phyloP scores from a whole-genome alignment of 2,329 filamentous ascomycete species.

The Hymenoscyphus scutula region DNA sequence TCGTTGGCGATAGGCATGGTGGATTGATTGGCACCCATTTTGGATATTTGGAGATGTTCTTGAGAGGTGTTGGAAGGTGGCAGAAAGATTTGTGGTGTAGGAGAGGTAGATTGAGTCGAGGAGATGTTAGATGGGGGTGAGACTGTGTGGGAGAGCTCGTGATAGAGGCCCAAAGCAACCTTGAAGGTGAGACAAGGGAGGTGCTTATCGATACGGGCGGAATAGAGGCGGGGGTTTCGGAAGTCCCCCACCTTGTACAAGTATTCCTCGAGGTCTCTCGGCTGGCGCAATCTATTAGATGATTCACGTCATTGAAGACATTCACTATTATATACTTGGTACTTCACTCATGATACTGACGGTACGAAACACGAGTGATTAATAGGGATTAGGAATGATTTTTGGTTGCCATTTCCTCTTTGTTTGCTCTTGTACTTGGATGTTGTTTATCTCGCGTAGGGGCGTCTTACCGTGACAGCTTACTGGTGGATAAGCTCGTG shows the following conservation, averaged over 20 bases:
- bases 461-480: no score
- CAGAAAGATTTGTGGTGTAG: neutral
- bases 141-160: neutral
- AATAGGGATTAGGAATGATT: no score
- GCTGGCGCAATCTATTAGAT: neutral
- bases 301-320: no score
- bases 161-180: neutral
- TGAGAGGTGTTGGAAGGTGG: neutral
- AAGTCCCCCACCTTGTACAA: neutral
- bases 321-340: no score
- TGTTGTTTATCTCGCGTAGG: no score
- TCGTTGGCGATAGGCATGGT: slow-evolving; percentile 27
- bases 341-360: no score
- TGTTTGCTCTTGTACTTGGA: no score
- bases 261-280: neutral
- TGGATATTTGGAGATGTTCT: slow-evolving; percentile 4
- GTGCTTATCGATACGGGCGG: slow-evolving; percentile 10
- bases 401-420: no score
- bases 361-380: no score
- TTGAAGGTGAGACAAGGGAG: neutral
- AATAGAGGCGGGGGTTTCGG: neutral
- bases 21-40: slow-evolving; percentile 33
- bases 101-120: neutral
- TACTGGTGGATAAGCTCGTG: no score
- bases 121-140: neutral